Evolutionary conservation across 257 asterid species (phyloP).

Genomic region (Rhazya stricta): DNA sequence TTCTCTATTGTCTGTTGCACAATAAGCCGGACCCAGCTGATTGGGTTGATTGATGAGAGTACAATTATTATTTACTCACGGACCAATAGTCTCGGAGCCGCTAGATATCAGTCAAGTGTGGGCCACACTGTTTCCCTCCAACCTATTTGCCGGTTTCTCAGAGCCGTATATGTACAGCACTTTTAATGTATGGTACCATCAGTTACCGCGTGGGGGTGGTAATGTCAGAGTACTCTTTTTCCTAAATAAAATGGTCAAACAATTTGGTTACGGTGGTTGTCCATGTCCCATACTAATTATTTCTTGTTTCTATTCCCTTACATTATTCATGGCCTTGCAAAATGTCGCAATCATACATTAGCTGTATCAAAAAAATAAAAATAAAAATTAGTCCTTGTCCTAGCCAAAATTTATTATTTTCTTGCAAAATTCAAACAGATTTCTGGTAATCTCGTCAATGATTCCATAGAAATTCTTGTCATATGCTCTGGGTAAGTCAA

Average conservation of each 20-base stretch:
- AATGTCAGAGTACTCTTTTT: not conserved
- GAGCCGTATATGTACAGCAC: not conserved
- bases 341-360: constrained; percentile 11
- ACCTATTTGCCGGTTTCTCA: constrained; percentile 23
- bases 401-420: constrained; percentile 2
- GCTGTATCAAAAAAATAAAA: not conserved
- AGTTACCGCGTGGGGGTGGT: constrained; percentile 23
- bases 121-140: constrained; percentile 32
- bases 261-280: constrained; percentile 28
- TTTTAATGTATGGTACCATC: not conserved
- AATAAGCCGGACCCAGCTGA: not conserved
- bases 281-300: not conserved
- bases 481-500: not conserved
- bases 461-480: not conserved
- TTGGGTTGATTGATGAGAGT: not conserved
- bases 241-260: constrained; percentile 21
- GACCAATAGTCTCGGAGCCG: not conserved
- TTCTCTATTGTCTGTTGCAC: not conserved
- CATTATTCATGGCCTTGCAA: not conserved
- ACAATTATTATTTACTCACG: not conserved
- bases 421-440: not conserved
- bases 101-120: constrained; percentile 8
- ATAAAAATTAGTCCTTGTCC: not conserved
- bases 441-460: not conserved
- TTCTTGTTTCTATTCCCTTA: constrained; percentile 1